Evolutionary conservation across 2,329 filamentous ascomycete species (phyloP).

Genomic region (Huntiella decipiens): DNA sequence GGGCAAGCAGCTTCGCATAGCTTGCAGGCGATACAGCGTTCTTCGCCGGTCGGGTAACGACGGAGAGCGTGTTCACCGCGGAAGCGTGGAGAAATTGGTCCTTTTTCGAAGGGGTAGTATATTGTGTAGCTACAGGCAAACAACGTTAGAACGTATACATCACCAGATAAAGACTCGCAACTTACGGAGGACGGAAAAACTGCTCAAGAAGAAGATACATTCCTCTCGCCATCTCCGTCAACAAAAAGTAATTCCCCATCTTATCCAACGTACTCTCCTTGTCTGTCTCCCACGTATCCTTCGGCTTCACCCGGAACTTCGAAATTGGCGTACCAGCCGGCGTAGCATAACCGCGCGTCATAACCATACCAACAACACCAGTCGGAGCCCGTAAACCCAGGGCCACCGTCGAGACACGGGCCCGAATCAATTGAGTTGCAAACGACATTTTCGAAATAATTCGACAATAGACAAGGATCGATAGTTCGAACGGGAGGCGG

Average conservation of each 20-base stretch:
- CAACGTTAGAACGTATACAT: slow-evolving; percentile 3
- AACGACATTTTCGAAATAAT: too few species aligned
- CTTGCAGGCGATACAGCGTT: slow-evolving; percentile 99
- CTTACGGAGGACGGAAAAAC: slow-evolving; percentile 94
- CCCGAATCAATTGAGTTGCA: too few species aligned
- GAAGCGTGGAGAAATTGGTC: slow-evolving; percentile 93
- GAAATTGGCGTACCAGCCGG: slow-evolving; percentile 61
- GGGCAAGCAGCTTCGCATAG: slow-evolving; percentile 96
- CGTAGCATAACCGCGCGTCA: slow-evolving; percentile 32
- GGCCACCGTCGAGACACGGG: too few species aligned
- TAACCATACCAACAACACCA: neutral
- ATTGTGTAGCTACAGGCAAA: slow-evolving; percentile 65
- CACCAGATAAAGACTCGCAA: slow-evolving; percentile 17
- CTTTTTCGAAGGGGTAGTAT: slow-evolving; percentile 97
- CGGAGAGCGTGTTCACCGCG: slow-evolving; percentile 93
- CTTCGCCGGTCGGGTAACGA: slow-evolving; percentile 91
- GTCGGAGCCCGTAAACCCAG: neutral
- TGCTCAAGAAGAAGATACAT: slow-evolving; percentile 98
- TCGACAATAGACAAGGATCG: too few species aligned
- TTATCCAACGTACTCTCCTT: slow-evolving; percentile 62
- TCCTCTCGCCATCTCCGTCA: slow-evolving; percentile 88
- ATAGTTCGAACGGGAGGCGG: too few species aligned
- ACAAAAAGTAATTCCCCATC: slow-evolving; percentile 81
- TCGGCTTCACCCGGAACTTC: slow-evolving; percentile 59
- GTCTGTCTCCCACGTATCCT: slow-evolving; percentile 62